These are phyloP conservation scores for Magnolia changhungtana DNA, from an alignment of 164 flowering plant species.

Conservation along the genomic window DNA sequence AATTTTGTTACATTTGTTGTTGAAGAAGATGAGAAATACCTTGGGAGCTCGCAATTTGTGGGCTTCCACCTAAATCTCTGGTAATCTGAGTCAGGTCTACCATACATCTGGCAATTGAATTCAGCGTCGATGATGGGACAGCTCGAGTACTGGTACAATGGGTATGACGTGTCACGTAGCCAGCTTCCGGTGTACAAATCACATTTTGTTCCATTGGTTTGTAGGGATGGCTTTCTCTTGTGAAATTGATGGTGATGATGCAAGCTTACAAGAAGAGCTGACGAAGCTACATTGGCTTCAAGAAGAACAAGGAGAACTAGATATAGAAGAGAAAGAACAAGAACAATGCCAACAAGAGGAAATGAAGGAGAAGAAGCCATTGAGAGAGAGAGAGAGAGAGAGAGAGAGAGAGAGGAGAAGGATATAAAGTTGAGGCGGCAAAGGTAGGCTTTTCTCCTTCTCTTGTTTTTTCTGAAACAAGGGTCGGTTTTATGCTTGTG, in stretches of 20 bases:
- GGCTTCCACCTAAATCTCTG: slow-evolving; percentile 80
- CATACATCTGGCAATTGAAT: slow-evolving; percentile 79
- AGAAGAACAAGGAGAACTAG: slow-evolving; percentile 10
- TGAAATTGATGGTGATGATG: slow-evolving; percentile 20
- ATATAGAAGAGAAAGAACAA: background rate
- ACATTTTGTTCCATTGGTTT: slow-evolving; percentile 47
- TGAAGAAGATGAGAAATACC: slow-evolving; percentile 31
- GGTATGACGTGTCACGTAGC: slow-evolving; percentile 68
- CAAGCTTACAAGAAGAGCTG: slow-evolving; percentile 29
- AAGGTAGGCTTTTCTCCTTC: background rate
- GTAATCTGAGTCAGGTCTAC: slow-evolving; percentile 84
- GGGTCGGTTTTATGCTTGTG: background rate
- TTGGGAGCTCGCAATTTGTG: slow-evolving; percentile 64
- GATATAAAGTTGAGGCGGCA: slow-evolving; percentile 1
- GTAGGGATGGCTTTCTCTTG: slow-evolving; percentile 29
- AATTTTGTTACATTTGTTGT: background rate
- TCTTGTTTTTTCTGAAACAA: background rate
- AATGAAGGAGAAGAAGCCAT: slow-evolving; percentile 3
- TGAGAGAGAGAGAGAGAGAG: slow-evolving; percentile 5
- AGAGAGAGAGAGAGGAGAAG: background rate
- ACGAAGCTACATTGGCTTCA: slow-evolving; percentile 16
- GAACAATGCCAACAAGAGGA: background rate
- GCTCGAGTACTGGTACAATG: slow-evolving; percentile 47
- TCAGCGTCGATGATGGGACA: slow-evolving; percentile 73
- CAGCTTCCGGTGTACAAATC: slow-evolving; percentile 64